A percentile compares a stretch with the other conserved stretches of the same genome.
Evolutionary conservation across 2,329 filamentous ascomycete genomes (phyloP).

Genomic region (Chalaropsis thielavioides): DNA sequence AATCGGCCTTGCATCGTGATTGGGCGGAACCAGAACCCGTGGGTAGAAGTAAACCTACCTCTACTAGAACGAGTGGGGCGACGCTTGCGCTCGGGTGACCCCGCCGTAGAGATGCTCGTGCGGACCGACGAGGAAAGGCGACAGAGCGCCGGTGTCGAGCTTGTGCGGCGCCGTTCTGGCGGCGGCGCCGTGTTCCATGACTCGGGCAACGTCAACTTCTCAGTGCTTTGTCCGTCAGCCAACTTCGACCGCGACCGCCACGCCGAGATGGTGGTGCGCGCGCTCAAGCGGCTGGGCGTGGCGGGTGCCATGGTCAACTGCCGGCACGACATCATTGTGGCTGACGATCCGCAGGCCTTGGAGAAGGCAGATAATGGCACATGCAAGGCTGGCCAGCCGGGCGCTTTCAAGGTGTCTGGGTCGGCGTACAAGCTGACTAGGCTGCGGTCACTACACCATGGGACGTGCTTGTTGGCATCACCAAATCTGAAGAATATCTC

Average conservation of each 20-base stretch:
- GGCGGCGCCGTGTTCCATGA: slow-evolving; percentile 95
- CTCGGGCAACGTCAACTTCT: slow-evolving; percentile 84
- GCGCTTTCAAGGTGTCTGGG: slow-evolving; percentile 68
- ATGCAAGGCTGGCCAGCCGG: slow-evolving; percentile 10
- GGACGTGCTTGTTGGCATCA: slow-evolving; percentile 70
- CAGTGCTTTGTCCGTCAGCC: slow-evolving; percentile 67
- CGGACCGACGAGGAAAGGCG: slow-evolving; percentile 19
- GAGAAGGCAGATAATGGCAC: slow-evolving; percentile 6
- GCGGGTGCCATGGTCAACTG: slow-evolving; percentile 61
- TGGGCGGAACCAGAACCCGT: slow-evolving; percentile 94
- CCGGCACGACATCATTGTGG: slow-evolving; percentile 82
- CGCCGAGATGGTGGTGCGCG: slow-evolving; percentile 85
- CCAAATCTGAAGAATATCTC: slow-evolving; percentile 59
- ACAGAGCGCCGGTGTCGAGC: slow-evolving; percentile 29
- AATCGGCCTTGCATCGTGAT: slow-evolving; percentile 82
- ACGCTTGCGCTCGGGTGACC: neutral
- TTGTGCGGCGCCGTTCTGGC: slow-evolving; percentile 74
- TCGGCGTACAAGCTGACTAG: slow-evolving; percentile 90
- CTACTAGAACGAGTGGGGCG: slow-evolving; percentile 30
- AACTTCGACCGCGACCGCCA: slow-evolving; percentile 73
- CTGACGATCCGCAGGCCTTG: slow-evolving; percentile 23
- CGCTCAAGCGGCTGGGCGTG: slow-evolving; percentile 47
- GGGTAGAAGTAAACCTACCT: slow-evolving; percentile 72
- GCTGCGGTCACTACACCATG: slow-evolving; percentile 73
- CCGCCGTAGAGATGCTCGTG: neutral